phyloP scores from a whole-genome alignment of 768 basidiomycete genomes.

The Candolleomyces eurysporus region DNA sequence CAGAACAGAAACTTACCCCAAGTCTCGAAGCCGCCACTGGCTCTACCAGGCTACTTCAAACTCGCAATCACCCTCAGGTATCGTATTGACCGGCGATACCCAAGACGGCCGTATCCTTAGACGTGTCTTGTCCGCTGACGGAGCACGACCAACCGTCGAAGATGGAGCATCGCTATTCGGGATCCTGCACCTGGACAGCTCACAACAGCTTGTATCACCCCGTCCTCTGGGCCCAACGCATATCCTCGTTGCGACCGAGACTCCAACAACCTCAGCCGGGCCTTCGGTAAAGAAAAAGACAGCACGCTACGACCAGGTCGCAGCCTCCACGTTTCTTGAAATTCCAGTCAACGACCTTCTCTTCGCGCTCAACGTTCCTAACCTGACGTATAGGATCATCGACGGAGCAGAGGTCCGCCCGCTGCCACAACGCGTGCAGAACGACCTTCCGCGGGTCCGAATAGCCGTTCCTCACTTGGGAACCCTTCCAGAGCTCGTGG shows the following conservation, averaged over 20 bases:
- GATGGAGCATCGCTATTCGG: background rate
- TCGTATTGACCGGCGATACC: no score
- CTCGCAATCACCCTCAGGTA: no score
- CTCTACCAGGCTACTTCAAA: background rate
- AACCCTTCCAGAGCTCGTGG: conserved; percentile 32
- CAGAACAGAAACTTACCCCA: background rate
- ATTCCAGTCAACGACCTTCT: conserved; percentile 34
- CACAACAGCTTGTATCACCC: background rate
- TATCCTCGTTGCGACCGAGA: conserved; percentile 1
- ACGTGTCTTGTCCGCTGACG: background rate
- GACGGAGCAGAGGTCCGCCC: conserved; percentile 5
- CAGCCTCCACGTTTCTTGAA: background rate
- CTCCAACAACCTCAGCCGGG: background rate
- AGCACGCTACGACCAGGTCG: background rate
- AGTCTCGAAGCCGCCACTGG: background rate
- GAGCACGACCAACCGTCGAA: background rate
- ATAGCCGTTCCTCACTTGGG: conserved; percentile 31
- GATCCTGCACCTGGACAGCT: background rate
- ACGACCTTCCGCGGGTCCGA: conserved; percentile 32
- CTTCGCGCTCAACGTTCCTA: conserved; percentile 34
- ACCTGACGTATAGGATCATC: conserved; percentile 17
- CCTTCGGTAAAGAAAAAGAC: background rate
- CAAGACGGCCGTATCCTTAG: background rate
- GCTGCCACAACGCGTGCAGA: conserved; percentile 31
- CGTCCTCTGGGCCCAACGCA: conserved; percentile 7